Evolutionary conservation across 2,329 filamentous ascomycete genomes (phyloP).

Genomic region (Hortaea sp.): DNA sequence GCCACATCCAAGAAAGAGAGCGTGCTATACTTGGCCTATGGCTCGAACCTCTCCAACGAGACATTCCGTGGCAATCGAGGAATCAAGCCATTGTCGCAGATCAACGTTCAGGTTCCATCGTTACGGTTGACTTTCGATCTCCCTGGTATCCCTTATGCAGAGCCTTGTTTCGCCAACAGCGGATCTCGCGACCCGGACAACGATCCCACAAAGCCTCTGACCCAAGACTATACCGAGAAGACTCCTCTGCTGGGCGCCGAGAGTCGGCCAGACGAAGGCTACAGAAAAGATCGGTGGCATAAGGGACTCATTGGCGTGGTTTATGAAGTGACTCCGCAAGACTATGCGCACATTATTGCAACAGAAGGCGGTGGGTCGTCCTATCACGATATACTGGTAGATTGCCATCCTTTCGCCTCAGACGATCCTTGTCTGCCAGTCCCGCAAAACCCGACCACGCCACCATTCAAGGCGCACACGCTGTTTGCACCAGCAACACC

Average conservation of each 20-base stretch:
- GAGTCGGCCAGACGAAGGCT: slow-evolving; percentile 17
- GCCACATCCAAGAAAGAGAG: slow-evolving; percentile 12
- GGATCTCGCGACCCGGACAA: slow-evolving; percentile 43
- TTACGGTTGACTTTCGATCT: slow-evolving; percentile 76
- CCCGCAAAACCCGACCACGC: slow-evolving; percentile 52
- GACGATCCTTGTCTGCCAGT: slow-evolving; percentile 43
- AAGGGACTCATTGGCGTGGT: slow-evolving; percentile 86
- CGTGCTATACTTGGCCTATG: slow-evolving; percentile 55
- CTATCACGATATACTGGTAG: slow-evolving; percentile 76
- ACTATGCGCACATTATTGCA: slow-evolving; percentile 77
- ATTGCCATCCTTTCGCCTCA: slow-evolving; percentile 62
- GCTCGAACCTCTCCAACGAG: slow-evolving; percentile 73
- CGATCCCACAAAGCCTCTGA: slow-evolving; percentile 6
- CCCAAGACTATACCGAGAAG: slow-evolving; percentile 22
- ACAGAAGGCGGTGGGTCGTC: slow-evolving; percentile 79
- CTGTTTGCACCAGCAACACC: slow-evolving; percentile 55
- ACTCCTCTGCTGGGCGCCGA: slow-evolving; percentile 16
- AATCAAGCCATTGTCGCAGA: slow-evolving; percentile 68
- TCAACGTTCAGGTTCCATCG: slow-evolving; percentile 72
- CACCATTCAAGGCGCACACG: slow-evolving; percentile 73
- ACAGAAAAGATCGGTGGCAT: slow-evolving; percentile 48
- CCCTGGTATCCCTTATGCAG: slow-evolving; percentile 71
- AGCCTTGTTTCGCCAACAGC: slow-evolving; percentile 88
- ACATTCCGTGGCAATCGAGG: slow-evolving; percentile 70
- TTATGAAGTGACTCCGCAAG: slow-evolving; percentile 77